phyloP scores from a whole-genome alignment of 164 flowering plant genomes.

The Nymphaea thermarum region DNA sequence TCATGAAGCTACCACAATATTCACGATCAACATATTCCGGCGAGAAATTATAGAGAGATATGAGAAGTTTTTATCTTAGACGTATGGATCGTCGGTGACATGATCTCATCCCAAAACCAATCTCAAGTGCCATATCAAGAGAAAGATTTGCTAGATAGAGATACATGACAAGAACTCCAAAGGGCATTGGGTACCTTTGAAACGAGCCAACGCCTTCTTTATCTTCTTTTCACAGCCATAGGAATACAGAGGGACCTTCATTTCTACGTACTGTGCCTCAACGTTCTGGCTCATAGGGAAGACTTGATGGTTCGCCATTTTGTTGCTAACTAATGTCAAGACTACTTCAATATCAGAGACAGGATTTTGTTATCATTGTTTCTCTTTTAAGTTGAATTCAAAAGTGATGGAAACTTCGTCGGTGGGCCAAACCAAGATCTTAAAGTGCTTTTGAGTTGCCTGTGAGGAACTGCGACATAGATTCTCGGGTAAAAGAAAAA shows the following conservation, averaged over 20 bases:
- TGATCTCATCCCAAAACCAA: too few species aligned
- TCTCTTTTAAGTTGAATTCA: too few species aligned
- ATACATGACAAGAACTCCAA: too few species aligned
- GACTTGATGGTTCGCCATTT: constrained; percentile 54
- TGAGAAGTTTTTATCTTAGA: too few species aligned
- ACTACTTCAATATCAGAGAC: not conserved
- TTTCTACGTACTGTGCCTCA: constrained; percentile 83
- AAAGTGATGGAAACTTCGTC: not conserved
- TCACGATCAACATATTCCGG: too few species aligned
- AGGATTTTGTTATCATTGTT: too few species aligned
- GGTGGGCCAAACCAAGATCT: not conserved
- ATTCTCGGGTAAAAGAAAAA: not conserved
- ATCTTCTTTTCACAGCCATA: constrained; percentile 76
- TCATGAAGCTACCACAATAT: too few species aligned
- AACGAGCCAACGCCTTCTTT: constrained; percentile 60
- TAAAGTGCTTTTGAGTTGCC: not conserved
- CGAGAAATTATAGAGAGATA: too few species aligned
- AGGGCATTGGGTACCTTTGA: constrained; percentile 40
- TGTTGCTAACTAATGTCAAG: not conserved
- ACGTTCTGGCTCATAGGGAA: constrained; percentile 50
- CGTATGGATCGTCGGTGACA: too few species aligned
- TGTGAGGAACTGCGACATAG: not conserved
- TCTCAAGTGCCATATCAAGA: too few species aligned
- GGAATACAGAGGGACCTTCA: constrained; percentile 87
- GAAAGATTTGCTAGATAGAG: too few species aligned